Evolutionary conservation across 495 filamentous ascomycete species (phyloP), one percentile per base, ranked within the genome.

Genomic region (Aspergillus campestris): DNA sequence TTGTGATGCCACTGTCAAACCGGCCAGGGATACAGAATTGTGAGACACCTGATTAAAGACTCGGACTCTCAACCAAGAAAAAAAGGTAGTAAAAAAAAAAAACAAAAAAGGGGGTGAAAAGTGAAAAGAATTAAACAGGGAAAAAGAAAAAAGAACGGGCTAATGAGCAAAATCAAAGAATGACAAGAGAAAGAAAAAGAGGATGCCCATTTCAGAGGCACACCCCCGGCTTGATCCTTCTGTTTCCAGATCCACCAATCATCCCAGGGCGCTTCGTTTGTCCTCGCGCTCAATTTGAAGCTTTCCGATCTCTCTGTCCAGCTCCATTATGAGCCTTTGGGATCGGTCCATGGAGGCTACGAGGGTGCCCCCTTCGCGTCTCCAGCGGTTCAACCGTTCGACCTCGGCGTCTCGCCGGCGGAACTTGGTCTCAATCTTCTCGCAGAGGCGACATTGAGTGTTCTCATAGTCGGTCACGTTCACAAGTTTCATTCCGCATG

Each of bases 401-500:
- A 73, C 55, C 73, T 95, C 86, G 66, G 84, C 82, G 57, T 63
- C 70, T 55, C 82, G 77, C 51, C 89, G 83, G 40, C 89, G 79
- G 58, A 74, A 64, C 66, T 95, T 96, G 63, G 88, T 91, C 53
- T 87, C 81, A 58, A 94, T 85, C 69, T 92, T 89, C 54, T 91
- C 85, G 77, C 92, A 98, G 50, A 87, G 74, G 54, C 82, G 83
- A 71, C 90, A 96, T 53, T 80, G 78, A 40, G 70, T 53, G 50
- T 52, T 52, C 56, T 58, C 76, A 64, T 51, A 76, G 58, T 62
- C 86, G 79, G 69, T 82, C 63, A 70, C 80, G 80, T 71, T 66
- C 61, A 95, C 83, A 59, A 96, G 81, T 72, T 84, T 92, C 74
- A 95, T 89, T 56, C 92, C 92, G 69, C 92, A 98, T 34, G 92